A percentile compares a stretch with the other conserved stretches of the same genome.
phyloP scores from a whole-genome alignment of 495 filamentous ascomycete species.

The Penicillium angulare region DNA sequence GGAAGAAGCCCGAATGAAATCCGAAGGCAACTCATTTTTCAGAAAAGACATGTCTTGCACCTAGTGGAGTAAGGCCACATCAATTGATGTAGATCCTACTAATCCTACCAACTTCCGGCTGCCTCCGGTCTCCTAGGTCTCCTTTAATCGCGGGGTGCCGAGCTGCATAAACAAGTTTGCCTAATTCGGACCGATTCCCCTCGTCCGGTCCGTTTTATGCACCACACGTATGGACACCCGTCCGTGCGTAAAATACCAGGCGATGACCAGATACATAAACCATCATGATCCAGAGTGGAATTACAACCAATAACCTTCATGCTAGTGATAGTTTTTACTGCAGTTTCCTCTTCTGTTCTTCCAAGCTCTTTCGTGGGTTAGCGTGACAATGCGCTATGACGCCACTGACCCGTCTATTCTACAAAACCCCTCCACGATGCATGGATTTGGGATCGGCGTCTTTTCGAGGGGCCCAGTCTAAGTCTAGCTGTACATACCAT shows the following conservation, averaged over 20 bases:
- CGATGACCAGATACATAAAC: neutral
- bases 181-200: conserved; percentile 5
- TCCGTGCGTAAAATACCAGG: neutral
- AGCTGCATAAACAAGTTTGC: conserved; percentile 1
- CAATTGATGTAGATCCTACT: too few species aligned
- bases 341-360: neutral
- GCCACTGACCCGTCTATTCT: neutral
- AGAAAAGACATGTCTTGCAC: too few species aligned
- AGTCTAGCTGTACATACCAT: neutral
- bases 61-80: too few species aligned
- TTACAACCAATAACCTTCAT: neutral
- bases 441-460: neutral
- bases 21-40: too few species aligned
- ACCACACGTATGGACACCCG: neutral
- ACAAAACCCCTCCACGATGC: neutral
- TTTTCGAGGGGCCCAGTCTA: neutral
- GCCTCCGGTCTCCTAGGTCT: conserved; percentile 1
- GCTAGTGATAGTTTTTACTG: too few species aligned
- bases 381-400: conserved; percentile 3
- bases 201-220: conserved; percentile 10
- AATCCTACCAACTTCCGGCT: too few species aligned
- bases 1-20: too few species aligned
- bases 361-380: neutral
- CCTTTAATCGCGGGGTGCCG: conserved; percentile 11
- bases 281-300: neutral